Evolutionary conservation across 345 rosid species (phyloP).

Genomic region (Acer yangbiense): DNA sequence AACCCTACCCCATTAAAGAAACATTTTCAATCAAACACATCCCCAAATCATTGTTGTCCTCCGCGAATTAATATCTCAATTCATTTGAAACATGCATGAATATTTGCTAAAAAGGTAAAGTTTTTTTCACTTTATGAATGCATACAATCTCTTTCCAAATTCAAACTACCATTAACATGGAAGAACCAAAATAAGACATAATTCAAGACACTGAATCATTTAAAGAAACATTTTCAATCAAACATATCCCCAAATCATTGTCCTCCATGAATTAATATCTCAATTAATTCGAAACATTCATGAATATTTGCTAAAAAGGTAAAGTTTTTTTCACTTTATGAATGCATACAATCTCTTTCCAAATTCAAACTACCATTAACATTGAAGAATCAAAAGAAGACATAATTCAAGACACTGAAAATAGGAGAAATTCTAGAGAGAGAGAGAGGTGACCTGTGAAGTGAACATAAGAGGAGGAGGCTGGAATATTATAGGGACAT

Average conservation of each 20-base stretch:
- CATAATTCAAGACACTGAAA: not conserved
- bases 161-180: not conserved
- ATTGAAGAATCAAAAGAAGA: not conserved
- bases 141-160: not conserved
- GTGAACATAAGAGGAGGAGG: constrained; percentile 28
- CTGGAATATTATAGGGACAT: constrained; percentile 25
- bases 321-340: not conserved
- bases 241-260: not conserved
- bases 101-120: not conserved
- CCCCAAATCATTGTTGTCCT: not conserved
- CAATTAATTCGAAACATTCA: not conserved
- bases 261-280: not conserved
- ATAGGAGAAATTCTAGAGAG: not conserved
- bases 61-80: not conserved
- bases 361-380: not conserved
- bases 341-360: not conserved
- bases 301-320: not conserved
- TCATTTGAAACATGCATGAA: not conserved
- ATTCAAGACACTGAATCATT: not conserved
- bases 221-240: not conserved
- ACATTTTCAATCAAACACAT: no score
- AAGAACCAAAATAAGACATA: not conserved
- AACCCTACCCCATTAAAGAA: not conserved
- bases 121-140: not conserved
- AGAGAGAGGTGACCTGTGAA: constrained; percentile 35